These are phyloP conservation scores for Penicillium sp. DNA, from an alignment of 2,329 filamentous ascomycete genomes.

Conservation along the genomic window DNA sequence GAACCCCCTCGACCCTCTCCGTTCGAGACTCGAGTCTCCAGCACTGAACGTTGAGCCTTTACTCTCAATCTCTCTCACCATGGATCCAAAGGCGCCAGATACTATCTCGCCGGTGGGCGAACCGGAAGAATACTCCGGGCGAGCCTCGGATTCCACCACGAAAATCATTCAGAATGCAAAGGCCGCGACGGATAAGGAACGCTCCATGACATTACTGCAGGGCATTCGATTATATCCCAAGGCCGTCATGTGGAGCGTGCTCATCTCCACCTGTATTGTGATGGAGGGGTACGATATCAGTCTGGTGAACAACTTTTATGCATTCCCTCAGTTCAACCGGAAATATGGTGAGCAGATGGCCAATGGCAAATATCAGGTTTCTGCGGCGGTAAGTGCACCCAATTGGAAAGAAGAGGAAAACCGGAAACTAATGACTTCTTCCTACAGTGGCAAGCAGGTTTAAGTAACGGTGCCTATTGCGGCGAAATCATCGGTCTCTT, in stretches of 20 bases:
- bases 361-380: slow-evolving; percentile 41
- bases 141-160: slow-evolving; percentile 28
- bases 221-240: slow-evolving; percentile 83
- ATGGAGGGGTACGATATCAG: slow-evolving; percentile 91
- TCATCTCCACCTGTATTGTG: slow-evolving; percentile 86
- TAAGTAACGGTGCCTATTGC: slow-evolving; percentile 46
- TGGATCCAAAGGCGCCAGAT: slow-evolving; percentile 33
- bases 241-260: slow-evolving; percentile 77
- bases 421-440: slow-evolving; percentile 17
- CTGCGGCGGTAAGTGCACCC: slow-evolving; percentile 36
- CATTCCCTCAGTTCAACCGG: slow-evolving; percentile 42
- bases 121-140: slow-evolving; percentile 12
- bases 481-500: slow-evolving; percentile 54
- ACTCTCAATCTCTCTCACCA: slow-evolving; percentile 8
- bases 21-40: not conserved
- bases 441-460: slow-evolving; percentile 47
- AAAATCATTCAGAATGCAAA: slow-evolving; percentile 44
- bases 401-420: slow-evolving; percentile 1
- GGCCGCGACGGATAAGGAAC: slow-evolving; percentile 50
- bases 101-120: slow-evolving; percentile 26
- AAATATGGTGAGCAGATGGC: slow-evolving; percentile 41
- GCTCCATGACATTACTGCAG: slow-evolving; percentile 71
- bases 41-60: not conserved
- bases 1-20: not conserved
- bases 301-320: slow-evolving; percentile 78